Percentiles rank a stretch among this genome's conserved stretches.
These are phyloP conservation scores for Chamaecyparis obtusa DNA, from an alignment of 75 land plant species.

Conservation along the genomic window DNA sequence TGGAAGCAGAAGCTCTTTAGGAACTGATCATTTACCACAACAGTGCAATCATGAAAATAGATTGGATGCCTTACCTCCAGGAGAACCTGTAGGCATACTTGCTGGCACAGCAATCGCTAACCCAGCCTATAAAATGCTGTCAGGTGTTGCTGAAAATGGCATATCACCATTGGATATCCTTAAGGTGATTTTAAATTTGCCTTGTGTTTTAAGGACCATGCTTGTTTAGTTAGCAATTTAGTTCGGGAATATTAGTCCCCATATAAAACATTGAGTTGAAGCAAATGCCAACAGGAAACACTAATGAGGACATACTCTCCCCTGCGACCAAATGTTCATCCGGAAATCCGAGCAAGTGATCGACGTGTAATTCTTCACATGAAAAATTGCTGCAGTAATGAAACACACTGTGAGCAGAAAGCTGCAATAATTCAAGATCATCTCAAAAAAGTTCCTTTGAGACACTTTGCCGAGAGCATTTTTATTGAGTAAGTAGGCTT, in stretches of 20 bases:
- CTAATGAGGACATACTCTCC: constrained; percentile 52
- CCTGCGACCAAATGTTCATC: constrained; percentile 25
- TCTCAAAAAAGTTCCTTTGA: constrained; percentile 49
- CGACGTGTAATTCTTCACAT: constrained; percentile 62
- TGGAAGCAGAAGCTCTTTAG: constrained; percentile 23
- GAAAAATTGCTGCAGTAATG: constrained; percentile 56
- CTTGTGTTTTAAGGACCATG: background rate
- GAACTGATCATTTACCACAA: background rate
- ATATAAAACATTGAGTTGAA: background rate
- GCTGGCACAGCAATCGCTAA: constrained; percentile 95
- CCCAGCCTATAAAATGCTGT: constrained; percentile 87
- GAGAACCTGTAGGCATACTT: constrained; percentile 94
- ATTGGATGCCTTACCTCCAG: constrained; percentile 37
- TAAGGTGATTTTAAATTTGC: constrained; percentile 47
- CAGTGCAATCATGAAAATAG: constrained; percentile 13
- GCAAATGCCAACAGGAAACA: constrained; percentile 59
- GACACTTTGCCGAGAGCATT: constrained; percentile 3
- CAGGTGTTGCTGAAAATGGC: constrained; percentile 64
- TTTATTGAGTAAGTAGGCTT: constrained; percentile 6
- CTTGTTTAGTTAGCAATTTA: background rate
- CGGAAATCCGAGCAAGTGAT: constrained; percentile 27
- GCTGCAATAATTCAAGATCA: constrained; percentile 53
- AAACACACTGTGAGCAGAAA: constrained; percentile 50
- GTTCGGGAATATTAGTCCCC: background rate
- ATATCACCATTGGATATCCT: constrained; percentile 76